A percentile compares a stretch with the other conserved stretches of the same genome.
Evolutionary conservation across 2,329 filamentous ascomycete species (phyloP).

Genomic region (Zymoseptoria passerinii): DNA sequence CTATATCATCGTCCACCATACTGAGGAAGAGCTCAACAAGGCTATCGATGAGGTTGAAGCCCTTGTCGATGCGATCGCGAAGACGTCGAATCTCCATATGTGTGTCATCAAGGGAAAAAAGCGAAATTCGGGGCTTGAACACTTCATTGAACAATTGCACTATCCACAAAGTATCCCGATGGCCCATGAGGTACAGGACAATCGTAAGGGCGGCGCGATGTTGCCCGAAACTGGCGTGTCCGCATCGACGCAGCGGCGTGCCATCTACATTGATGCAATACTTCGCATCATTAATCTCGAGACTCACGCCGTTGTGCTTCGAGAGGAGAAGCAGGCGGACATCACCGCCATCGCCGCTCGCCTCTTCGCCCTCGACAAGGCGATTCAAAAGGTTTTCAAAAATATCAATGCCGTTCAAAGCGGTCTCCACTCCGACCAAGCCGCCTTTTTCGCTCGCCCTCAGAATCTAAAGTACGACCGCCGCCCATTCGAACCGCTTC

Average conservation of each 20-base stretch:
- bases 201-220: background rate
- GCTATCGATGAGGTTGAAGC: conserved; percentile 3
- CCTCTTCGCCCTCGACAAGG: conserved; percentile 2
- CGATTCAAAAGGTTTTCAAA: background rate
- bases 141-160: background rate
- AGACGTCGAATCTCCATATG: background rate
- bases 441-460: conserved; percentile 15
- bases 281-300: conserved; percentile 24
- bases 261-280: conserved; percentile 11
- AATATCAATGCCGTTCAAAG: background rate
- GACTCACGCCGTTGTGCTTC: conserved; percentile 18
- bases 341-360: conserved; percentile 4
- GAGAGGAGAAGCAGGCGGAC: conserved; percentile 12
- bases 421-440: conserved; percentile 14
- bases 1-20: background rate
- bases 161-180: conserved; percentile 4
- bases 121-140: background rate
- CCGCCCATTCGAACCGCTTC: conserved; percentile 62
- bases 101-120: background rate
- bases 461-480: conserved; percentile 56
- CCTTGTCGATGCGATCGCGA: background rate
- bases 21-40: conserved; percentile 1
- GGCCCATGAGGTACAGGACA: background rate
- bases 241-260: background rate
- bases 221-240: background rate